Percentiles rank a stretch among this genome's conserved stretches.
These are phyloP conservation scores for Closterium sp. DNA, from an alignment of 139 green algal genomes.

Conservation along the genomic window DNA sequence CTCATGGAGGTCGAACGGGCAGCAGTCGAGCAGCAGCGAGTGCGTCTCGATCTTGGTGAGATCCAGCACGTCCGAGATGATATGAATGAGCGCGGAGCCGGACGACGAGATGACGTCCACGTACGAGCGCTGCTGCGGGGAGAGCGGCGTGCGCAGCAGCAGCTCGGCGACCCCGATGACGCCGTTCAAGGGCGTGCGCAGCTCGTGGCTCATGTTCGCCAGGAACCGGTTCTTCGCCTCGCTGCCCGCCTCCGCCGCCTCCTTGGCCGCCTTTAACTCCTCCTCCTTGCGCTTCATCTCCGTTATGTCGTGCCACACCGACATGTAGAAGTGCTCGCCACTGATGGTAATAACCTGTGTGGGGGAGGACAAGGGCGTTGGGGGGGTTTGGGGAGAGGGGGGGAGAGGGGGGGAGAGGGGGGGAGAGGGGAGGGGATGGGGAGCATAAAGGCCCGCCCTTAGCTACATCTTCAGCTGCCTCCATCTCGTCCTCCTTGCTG, in stretches of 20 bases:
- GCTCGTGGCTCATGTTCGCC: constrained; percentile 35
- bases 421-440: too few relatives aligned
- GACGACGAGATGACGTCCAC: background rate
- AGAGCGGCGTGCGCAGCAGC: background rate
- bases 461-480: too few relatives aligned
- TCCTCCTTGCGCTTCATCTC: background rate
- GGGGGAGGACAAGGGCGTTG: too few relatives aligned
- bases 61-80: background rate
- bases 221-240: constrained; percentile 34
- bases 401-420: too few relatives aligned
- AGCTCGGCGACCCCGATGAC: background rate
- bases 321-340: background rate
- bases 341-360: background rate
- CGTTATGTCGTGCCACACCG: background rate
- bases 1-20: background rate
- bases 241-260: constrained; percentile 18
- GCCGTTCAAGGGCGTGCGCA: constrained; percentile 22
- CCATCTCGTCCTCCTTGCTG: too few relatives aligned
- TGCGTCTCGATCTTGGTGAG: background rate
- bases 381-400: too few relatives aligned
- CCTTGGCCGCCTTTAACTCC: constrained; percentile 10
- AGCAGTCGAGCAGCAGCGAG: background rate
- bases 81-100: background rate
- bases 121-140: background rate
- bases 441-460: too few relatives aligned